phyloP scores from a whole-genome alignment of 2,329 filamentous ascomycete genomes.

The Aspergillus sp. region DNA sequence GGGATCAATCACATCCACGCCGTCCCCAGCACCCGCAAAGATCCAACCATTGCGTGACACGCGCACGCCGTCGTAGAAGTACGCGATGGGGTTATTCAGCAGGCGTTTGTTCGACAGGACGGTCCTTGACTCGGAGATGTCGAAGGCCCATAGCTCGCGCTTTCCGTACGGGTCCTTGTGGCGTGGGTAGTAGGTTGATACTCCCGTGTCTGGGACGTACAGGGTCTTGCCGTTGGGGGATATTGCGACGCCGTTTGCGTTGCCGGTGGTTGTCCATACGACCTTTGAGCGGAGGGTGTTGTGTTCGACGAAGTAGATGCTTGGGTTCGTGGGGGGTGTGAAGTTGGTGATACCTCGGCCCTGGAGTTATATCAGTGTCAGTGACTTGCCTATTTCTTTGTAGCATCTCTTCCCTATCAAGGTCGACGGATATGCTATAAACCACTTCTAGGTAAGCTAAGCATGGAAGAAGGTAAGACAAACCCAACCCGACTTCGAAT shows the following conservation, averaged over 20 bases:
- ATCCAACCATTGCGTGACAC: conserved; percentile 11
- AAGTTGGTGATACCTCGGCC: conserved; percentile 10
- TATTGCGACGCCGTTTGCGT: conserved; percentile 26
- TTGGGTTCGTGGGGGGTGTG: conserved; percentile 8
- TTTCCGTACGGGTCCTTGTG: conserved; percentile 6
- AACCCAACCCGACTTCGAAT: conserved; percentile 11
- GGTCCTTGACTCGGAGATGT: background rate
- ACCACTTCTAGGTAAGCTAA: too few relatives aligned
- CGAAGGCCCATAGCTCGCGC: conserved; percentile 7
- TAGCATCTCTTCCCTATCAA: too few relatives aligned
- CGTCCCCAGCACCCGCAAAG: conserved; percentile 12
- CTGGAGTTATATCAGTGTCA: background rate
- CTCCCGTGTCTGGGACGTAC: conserved; percentile 28
- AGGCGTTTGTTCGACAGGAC: conserved; percentile 9
- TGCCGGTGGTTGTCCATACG: conserved; percentile 6
- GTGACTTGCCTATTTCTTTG: too few relatives aligned
- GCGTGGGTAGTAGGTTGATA: conserved; percentile 6
- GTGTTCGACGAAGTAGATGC: conserved; percentile 12
- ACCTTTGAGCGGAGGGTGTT: conserved; percentile 6
- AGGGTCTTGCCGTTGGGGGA: conserved; percentile 21
- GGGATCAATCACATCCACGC: conserved; percentile 14
- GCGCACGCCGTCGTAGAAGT: conserved; percentile 12
- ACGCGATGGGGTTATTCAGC: conserved; percentile 9
- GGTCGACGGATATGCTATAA: too few relatives aligned
- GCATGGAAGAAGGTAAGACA: background rate